Base-by-base conservation (phyloP, 2,329 filamentous ascomycete species). In the Botrytis hyacinthi region DNA sequence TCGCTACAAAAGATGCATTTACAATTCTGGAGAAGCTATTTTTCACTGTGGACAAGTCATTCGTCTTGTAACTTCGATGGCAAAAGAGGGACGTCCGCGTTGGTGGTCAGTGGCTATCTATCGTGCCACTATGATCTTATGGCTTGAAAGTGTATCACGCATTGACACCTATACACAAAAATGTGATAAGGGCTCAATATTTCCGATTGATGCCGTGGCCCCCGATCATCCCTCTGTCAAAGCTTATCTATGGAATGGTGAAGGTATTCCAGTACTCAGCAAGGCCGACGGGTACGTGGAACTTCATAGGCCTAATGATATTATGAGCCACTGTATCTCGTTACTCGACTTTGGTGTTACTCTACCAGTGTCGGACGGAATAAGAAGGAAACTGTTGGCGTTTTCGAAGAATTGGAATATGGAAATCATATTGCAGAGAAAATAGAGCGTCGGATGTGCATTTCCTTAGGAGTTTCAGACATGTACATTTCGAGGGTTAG, bases 31-130 rank as follows among this genome's bases (percentile, higher is more conserved):
- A 77, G 89, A 92, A 77, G 87, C 90, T 32, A 83, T 91, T 68
- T 90, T 90, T 80, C 91, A 93, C 80, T 89, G 88, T 75, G 90
- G 90, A 1, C 91, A 93, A 81, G 86, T 92, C 5, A 82, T 92
- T 61, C 86, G 89, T 5, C 84, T 92, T 18, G 81, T 92, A 57
- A 84, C 87, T 10, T 83, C 84, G 22, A 92, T 93, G 87, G 86
- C 88, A 3, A 82, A 83, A 44, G 86, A 89, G 67, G 84, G 87
- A 4, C 86, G 90, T 35, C 91, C 91, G 9, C 87, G 86, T 54
- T 93, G 91, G 91, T 93, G 91, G 91, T 84, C 89, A n/a, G 87
- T 86, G 2, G 91, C 90, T 4, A 83, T 93, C 59, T 93, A 93
- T 80, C 88, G 91, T n/a, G 90, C 86, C 2, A 86, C 86, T 6